These are phyloP conservation scores for Pyrus communis DNA, from an alignment of 306 rosid species.

Conservation along the genomic window DNA sequence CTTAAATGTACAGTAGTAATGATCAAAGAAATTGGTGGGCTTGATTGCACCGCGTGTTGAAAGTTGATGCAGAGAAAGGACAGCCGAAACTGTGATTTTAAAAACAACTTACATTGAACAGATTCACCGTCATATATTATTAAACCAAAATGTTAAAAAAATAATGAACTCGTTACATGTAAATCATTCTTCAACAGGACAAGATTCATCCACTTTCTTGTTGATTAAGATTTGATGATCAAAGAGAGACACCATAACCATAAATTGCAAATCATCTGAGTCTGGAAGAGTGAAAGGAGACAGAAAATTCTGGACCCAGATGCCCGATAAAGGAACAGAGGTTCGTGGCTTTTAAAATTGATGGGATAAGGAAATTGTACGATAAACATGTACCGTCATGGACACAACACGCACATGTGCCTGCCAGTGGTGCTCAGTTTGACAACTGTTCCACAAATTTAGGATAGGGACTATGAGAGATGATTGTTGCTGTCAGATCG, in stretches of 20 bases:
- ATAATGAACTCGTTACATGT: too few species aligned
- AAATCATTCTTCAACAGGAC: too few species aligned
- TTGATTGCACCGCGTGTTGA: not conserved
- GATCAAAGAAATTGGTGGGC: not conserved
- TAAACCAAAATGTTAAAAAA: too few species aligned
- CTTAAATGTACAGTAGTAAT: not conserved
- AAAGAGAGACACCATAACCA: not conserved
- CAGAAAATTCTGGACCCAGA: not conserved
- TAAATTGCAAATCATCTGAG: not conserved
- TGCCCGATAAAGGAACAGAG: not conserved
- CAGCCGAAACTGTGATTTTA: not conserved
- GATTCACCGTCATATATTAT: not conserved
- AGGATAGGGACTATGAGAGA: not conserved
- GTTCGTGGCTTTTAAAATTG: not conserved
- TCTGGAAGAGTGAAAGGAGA: not conserved
- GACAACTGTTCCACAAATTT: not conserved
- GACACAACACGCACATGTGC: not conserved
- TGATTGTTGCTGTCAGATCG: not conserved
- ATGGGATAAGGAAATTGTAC: not conserved
- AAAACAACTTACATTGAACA: not conserved
- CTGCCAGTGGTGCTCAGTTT: not conserved
- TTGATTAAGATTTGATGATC: not conserved
- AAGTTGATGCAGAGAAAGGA: not conserved
- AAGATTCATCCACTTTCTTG: not conserved
- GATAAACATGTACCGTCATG: not conserved